phyloP scores from a whole-genome alignment of 805 yeast species.

The Suhomyces kilbournensis region DNA sequence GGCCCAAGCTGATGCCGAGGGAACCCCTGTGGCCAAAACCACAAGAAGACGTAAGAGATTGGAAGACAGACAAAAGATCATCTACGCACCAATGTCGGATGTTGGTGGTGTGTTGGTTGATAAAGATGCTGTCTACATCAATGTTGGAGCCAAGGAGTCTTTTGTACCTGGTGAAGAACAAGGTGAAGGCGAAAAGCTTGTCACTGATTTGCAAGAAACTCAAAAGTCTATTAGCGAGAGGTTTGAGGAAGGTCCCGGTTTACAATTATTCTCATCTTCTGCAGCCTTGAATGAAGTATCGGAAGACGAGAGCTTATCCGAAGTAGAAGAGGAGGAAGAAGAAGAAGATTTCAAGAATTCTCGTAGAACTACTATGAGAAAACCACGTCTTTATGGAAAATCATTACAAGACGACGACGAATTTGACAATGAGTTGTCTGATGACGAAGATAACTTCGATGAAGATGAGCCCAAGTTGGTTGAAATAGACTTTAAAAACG shows the following conservation, averaged over 20 bases:
- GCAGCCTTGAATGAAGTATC: slow-evolving; percentile 41
- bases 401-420: slow-evolving; percentile 49
- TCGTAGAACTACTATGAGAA: slow-evolving; percentile 68
- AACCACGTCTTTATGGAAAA: slow-evolving; percentile 52
- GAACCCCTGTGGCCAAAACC: slow-evolving; percentile 45
- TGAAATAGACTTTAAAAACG: slow-evolving; percentile 46
- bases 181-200: slow-evolving; percentile 85
- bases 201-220: slow-evolving; percentile 75
- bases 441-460: slow-evolving; percentile 40
- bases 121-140: slow-evolving; percentile 95
- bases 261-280: slow-evolving; percentile 69
- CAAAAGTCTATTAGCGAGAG: slow-evolving; percentile 57
- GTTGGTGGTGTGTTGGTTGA: slow-evolving; percentile 98
- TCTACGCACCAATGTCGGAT: slow-evolving; percentile 99
- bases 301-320: slow-evolving; percentile 29
- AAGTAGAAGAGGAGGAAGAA: slow-evolving; percentile 33
- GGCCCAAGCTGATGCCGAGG: slow-evolving; percentile 61
- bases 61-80: slow-evolving; percentile 89
- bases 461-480: slow-evolving; percentile 42
- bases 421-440: slow-evolving; percentile 39
- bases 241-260: slow-evolving; percentile 61
- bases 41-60: slow-evolving; percentile 77
- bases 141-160: slow-evolving; percentile 56
- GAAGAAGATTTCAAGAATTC: slow-evolving; percentile 17
- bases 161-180: slow-evolving; percentile 60